These are phyloP conservation scores for Tuber microsphaerosporum DNA, from an alignment of 495 filamentous ascomycete species.

Conservation along the genomic window DNA sequence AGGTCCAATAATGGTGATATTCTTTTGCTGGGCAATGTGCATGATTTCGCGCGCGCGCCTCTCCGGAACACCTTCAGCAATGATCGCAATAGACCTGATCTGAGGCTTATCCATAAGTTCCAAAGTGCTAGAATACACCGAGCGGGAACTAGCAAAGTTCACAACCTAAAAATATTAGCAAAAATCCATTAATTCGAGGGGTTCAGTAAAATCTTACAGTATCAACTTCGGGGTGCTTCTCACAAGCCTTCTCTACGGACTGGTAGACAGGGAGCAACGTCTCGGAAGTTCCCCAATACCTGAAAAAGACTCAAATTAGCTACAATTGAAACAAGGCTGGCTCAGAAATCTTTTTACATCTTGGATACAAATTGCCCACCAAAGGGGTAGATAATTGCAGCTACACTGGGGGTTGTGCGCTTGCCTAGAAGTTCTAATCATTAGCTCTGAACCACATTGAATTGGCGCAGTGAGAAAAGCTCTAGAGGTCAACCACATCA, in stretches of 20 bases:
- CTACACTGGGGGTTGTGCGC: constrained; percentile 88
- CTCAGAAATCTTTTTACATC: constrained; percentile 55
- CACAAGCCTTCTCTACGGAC: constrained; percentile 82
- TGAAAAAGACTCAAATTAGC: constrained; percentile 34
- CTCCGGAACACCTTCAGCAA: constrained; percentile 98
- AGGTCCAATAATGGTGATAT: constrained; percentile 96
- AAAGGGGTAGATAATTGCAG: constrained; percentile 99
- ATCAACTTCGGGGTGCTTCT: constrained; percentile 95
- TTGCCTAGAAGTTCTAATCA: constrained; percentile 49
- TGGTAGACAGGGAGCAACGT: constrained; percentile 98
- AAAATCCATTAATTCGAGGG: not conserved
- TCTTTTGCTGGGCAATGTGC: constrained; percentile 92
- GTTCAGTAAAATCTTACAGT: constrained; percentile 44
- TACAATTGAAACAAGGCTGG: constrained; percentile 1
- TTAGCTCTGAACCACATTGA: constrained; percentile 8
- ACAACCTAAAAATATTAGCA: constrained; percentile 54
- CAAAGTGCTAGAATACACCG: constrained; percentile 96
- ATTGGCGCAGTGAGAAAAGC: not conserved
- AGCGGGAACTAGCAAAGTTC: constrained; percentile 98
- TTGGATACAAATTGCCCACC: constrained; percentile 99
- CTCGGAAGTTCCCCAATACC: constrained; percentile 99
- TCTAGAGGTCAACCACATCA: not conserved
- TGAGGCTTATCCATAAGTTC: constrained; percentile 96
- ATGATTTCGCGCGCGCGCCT: constrained; percentile 96
- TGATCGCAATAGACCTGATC: constrained; percentile 96